Evolutionary conservation across 257 asterid species (phyloP).

Genomic region (Solanum tarijense): DNA sequence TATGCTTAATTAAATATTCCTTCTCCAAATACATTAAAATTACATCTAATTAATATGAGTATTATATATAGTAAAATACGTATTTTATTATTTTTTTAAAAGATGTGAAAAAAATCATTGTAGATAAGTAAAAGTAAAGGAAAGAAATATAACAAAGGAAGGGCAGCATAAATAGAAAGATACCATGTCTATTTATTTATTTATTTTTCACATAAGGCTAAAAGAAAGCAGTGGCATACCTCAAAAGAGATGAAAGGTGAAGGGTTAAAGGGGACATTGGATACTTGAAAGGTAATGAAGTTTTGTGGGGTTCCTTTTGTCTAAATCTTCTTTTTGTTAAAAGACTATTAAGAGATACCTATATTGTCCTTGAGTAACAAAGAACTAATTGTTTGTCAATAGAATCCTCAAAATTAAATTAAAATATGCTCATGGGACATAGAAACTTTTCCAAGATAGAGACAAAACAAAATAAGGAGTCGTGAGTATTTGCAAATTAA

Average conservation of each 20-base stretch:
- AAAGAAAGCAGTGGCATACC: constrained; percentile 10
- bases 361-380: constrained; percentile 50
- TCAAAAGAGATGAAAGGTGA: constrained; percentile 51
- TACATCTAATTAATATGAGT: too few species aligned
- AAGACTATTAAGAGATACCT: constrained; percentile 21
- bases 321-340: constrained; percentile 17
- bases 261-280: constrained; percentile 48
- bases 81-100: too few species aligned
- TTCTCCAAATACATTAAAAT: background rate
- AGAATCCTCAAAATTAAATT: constrained; percentile 40
- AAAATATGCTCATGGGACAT: background rate
- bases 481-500: background rate
- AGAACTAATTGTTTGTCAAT: constrained; percentile 65
- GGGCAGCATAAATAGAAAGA: constrained; percentile 4
- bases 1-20: background rate
- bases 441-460: constrained; percentile 25
- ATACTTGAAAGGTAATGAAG: constrained; percentile 47
- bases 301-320: constrained; percentile 63
- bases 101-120: background rate
- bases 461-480: constrained; percentile 13
- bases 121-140: accelerated
- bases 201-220: background rate
- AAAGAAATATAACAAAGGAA: background rate
- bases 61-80: too few species aligned
- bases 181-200: background rate